phyloP scores from a whole-genome alignment of 2,329 filamentous ascomycete genomes.

The Geosmithia morbida region DNA sequence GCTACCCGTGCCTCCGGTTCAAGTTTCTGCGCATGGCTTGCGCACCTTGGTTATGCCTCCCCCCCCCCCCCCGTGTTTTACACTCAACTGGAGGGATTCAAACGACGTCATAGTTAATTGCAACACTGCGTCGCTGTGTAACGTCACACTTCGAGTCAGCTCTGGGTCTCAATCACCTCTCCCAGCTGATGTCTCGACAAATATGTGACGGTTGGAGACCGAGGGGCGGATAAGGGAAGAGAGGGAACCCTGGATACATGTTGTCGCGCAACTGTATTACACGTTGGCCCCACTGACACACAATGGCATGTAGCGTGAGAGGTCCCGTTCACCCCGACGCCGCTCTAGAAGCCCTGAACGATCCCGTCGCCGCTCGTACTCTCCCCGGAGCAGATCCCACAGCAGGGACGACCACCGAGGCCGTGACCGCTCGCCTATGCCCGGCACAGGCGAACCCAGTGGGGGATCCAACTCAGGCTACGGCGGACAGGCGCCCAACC shows the following conservation, averaged over 20 bases:
- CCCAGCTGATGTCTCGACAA: too few relatives aligned
- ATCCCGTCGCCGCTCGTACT: slow-evolving; percentile 61
- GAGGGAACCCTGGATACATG: background rate
- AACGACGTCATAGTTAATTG: background rate
- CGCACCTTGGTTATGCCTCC: background rate
- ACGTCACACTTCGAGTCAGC: background rate
- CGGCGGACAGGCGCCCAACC: slow-evolving; percentile 45
- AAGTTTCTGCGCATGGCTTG: background rate
- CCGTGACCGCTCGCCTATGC: slow-evolving; percentile 75
- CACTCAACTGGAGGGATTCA: background rate
- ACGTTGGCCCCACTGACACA: background rate
- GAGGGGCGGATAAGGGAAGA: too few relatives aligned
- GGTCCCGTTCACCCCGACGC: slow-evolving; percentile 63
- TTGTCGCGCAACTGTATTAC: slow-evolving; percentile 13
- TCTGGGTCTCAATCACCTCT: background rate
- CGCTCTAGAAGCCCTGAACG: slow-evolving; percentile 74
- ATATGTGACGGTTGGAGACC: background rate
- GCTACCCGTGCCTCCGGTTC: background rate
- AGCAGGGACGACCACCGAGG: slow-evolving; percentile 65
- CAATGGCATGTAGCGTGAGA: slow-evolving; percentile 55
- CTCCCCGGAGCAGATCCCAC: slow-evolving; percentile 59
- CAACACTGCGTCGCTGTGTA: background rate
- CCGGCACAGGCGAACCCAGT: slow-evolving; percentile 51
- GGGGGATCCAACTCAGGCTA: slow-evolving; percentile 58
- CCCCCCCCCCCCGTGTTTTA: background rate